phyloP scores from a whole-genome alignment of 495 filamentous ascomycete species.

The Annulohypoxylon maeteangense region DNA sequence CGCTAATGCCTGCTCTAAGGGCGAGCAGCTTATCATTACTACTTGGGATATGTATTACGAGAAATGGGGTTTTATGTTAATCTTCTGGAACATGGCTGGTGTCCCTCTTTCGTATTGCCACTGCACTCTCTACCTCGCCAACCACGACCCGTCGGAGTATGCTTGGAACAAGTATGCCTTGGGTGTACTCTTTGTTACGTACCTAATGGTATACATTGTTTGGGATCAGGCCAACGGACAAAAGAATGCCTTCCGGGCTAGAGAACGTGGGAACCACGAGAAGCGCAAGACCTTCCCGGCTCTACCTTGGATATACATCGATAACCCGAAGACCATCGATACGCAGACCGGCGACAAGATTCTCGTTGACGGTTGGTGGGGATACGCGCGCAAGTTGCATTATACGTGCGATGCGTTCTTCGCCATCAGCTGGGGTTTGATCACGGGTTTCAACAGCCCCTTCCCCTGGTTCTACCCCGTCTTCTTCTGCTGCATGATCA shows the following conservation, averaged over 20 bases:
- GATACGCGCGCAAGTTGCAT: slow-evolving; percentile 92
- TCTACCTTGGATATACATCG: slow-evolving; percentile 85
- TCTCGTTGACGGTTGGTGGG: slow-evolving; percentile 93
- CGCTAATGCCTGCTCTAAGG: slow-evolving; percentile 95
- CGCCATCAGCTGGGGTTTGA: slow-evolving; percentile 67
- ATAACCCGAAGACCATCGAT: slow-evolving; percentile 88
- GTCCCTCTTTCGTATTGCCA: slow-evolving; percentile 97
- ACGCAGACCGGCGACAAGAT: slow-evolving; percentile 82
- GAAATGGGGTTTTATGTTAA: slow-evolving; percentile 99
- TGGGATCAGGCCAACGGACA: slow-evolving; percentile 94
- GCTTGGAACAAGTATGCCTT: slow-evolving; percentile 77
- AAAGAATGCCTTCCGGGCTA: slow-evolving; percentile 92
- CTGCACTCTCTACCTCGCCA: slow-evolving; percentile 92
- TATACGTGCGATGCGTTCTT: slow-evolving; percentile 93
- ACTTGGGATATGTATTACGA: slow-evolving; percentile 99
- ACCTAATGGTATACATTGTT: slow-evolving; percentile 89
- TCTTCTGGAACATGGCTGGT: slow-evolving; percentile 99
- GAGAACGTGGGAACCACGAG: slow-evolving; percentile 77
- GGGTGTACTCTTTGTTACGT: slow-evolving; percentile 71
- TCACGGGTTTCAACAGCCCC: slow-evolving; percentile 74
- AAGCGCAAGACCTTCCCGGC: slow-evolving; percentile 90
- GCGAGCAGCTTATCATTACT: slow-evolving; percentile 91
- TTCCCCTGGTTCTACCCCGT: slow-evolving; percentile 98
- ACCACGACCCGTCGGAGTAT: slow-evolving; percentile 85
- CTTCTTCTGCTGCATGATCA: slow-evolving; percentile 93